Evolutionary conservation across 805 yeast genomes (phyloP).

Genomic region (Metschnikowia similis): DNA sequence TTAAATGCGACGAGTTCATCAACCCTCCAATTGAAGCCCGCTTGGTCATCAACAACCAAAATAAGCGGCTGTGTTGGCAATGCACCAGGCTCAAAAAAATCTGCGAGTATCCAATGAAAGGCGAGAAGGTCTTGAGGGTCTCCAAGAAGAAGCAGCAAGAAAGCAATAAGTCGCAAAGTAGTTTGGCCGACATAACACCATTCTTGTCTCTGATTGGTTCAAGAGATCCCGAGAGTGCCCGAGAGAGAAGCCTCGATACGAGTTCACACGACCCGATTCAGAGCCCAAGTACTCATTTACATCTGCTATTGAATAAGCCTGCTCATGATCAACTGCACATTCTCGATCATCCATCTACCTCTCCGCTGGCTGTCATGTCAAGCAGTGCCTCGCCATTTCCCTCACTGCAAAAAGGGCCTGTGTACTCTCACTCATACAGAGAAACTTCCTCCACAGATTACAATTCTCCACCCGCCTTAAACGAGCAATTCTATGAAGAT

Average conservation of each 20-base stretch:
- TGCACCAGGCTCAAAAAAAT: constrained; percentile 29
- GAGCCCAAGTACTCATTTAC: not conserved
- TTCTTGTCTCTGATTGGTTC: not conserved
- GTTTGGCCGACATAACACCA: not conserved
- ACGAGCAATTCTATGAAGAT: not conserved
- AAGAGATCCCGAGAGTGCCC: not conserved
- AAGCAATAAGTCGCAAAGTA: not conserved
- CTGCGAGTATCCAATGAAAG: constrained; percentile 35
- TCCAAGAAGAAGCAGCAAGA: not conserved
- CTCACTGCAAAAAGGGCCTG: not conserved
- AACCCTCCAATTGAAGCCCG: constrained; percentile 15
- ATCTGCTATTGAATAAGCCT: not conserved
- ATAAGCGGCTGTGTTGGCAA: constrained; percentile 32
- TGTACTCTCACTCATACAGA: not conserved
- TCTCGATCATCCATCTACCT: not conserved
- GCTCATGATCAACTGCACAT: not conserved
- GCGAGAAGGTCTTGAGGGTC: constrained; percentile 31
- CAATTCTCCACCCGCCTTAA: not conserved
- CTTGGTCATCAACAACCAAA: constrained; percentile 12
- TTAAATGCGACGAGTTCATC: constrained; percentile 34
- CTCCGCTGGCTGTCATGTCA: not conserved
- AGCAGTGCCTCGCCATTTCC: not conserved
- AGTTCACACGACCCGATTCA: not conserved
- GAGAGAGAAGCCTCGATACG: not conserved
- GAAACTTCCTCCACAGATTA: not conserved